Conservation (phyloP, 805 yeast genomes). For the Ogataea chonburiensis region DNA sequence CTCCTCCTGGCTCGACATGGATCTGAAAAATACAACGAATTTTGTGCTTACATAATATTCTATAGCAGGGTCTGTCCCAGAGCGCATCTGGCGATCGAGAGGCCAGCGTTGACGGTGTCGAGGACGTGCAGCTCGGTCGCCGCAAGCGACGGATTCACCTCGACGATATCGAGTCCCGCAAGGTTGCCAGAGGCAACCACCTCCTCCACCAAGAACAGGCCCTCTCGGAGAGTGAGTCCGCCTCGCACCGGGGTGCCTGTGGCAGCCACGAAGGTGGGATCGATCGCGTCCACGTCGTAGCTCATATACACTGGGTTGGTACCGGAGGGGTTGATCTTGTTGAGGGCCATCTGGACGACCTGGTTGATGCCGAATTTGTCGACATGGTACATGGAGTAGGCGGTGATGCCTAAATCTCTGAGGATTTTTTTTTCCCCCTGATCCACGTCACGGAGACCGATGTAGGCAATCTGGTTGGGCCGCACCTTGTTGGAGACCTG, state of each 20-base stretch:
- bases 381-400: slow-evolving; percentile 93
- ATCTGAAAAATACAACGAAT: slow-evolving; percentile 6
- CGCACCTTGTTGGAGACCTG: slow-evolving; percentile 58
- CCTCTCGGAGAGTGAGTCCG: slow-evolving; percentile 92
- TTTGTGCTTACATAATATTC: slow-evolving; percentile 1
- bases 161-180: slow-evolving; percentile 87
- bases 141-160: slow-evolving; percentile 87
- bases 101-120: slow-evolving; percentile 87
- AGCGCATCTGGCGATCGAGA: slow-evolving; percentile 91
- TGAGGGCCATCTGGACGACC: slow-evolving; percentile 89
- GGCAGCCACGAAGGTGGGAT: slow-evolving; percentile 91
- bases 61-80: slow-evolving; percentile 84
- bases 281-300: slow-evolving; percentile 96
- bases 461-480: slow-evolving; percentile 77
- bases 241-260: slow-evolving; percentile 98
- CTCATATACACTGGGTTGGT: slow-evolving; percentile 79
- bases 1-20: slow-evolving; percentile 11
- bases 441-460: slow-evolving; percentile 94
- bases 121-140: slow-evolving; percentile 69
- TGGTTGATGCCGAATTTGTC: slow-evolving; percentile 91
- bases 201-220: slow-evolving; percentile 87
- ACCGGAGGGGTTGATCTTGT: slow-evolving; percentile 69
- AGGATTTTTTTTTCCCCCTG: slow-evolving; percentile 76
- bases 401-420: slow-evolving; percentile 68
- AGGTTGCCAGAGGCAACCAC: slow-evolving; percentile 87